Conservation (phyloP, 2,329 filamentous ascomycete species). For the Geoglossum cookeanum region DNA sequence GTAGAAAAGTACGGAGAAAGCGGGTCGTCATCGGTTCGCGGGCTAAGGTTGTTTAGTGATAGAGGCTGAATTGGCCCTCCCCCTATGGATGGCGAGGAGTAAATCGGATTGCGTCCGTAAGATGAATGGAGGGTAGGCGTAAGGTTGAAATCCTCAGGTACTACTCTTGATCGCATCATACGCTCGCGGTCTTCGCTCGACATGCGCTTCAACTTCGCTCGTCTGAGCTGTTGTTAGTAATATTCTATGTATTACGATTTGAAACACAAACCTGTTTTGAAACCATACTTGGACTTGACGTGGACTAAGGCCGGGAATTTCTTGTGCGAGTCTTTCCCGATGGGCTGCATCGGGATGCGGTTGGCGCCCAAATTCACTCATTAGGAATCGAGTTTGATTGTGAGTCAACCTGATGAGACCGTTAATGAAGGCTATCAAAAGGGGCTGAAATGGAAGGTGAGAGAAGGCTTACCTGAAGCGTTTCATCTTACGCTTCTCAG, state of each 20-base stretch:
- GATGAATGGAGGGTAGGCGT: constrained; percentile 16
- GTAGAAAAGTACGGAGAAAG: constrained; percentile 1
- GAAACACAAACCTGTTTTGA: constrained; percentile 61
- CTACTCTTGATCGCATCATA: constrained; percentile 38
- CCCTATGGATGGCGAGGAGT: not conserved
- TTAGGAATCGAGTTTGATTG: constrained; percentile 90
- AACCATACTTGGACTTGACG: constrained; percentile 97
- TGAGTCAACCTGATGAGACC: constrained; percentile 53
- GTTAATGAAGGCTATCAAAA: not conserved
- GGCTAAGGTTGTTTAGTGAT: not conserved
- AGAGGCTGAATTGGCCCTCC: not conserved
- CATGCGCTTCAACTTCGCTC: constrained; percentile 41
- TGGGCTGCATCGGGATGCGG: constrained; percentile 86
- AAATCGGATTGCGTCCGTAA: not conserved
- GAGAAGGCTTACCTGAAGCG: constrained; percentile 44
- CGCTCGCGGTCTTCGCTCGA: constrained; percentile 41
- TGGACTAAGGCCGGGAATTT: constrained; percentile 81
- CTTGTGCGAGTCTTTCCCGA: constrained; percentile 64
- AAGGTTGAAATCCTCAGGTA: constrained; percentile 41
- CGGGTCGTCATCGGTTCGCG: not conserved
- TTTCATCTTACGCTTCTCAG: constrained; percentile 40
- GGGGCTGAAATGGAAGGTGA: not conserved
- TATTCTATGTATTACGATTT: constrained; percentile 6
- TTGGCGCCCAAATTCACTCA: constrained; percentile 93
- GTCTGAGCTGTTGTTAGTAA: constrained; percentile 19